A percentile compares a stretch with the other conserved stretches of the same genome.
Conservation (phyloP, 768 basidiomycete genomes). For the Rhizopogon roseolus region DNA sequence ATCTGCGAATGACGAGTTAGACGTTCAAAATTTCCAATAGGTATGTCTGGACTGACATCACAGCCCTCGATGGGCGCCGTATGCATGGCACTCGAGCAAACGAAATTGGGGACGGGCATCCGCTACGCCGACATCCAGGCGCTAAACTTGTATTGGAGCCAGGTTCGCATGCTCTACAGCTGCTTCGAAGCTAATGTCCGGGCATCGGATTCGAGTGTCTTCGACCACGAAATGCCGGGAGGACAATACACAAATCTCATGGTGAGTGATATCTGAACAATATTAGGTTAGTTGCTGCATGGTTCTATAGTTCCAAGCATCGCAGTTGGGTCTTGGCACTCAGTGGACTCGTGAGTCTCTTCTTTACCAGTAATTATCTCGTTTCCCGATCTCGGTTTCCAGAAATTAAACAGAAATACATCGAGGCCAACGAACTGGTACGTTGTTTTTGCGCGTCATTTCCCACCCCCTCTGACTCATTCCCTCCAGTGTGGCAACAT, state of each 20-base stretch:
- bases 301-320: constrained; percentile 84
- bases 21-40: constrained; percentile 31
- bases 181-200: constrained; percentile 99
- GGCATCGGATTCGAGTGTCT: constrained; percentile 95
- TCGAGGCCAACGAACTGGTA: constrained; percentile 94
- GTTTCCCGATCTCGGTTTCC: constrained; percentile 7
- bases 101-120: constrained; percentile 89
- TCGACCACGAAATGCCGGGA: constrained; percentile 99
- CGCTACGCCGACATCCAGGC: constrained; percentile 96
- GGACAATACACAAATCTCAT: constrained; percentile 93
- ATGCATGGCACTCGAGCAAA: constrained; percentile 92
- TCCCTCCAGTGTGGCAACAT: constrained; percentile 83
- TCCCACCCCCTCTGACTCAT: constrained; percentile 1
- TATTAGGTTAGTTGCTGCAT: constrained; percentile 7
- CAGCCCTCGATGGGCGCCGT: constrained; percentile 99
- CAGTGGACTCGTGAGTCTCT: constrained; percentile 77
- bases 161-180: constrained; percentile 89
- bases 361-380: constrained; percentile 7
- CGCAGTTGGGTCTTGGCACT: constrained; percentile 93
- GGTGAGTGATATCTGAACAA: constrained; percentile 38
- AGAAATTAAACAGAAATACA: constrained; percentile 98
- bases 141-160: constrained; percentile 96
- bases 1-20: not conserved
- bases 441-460: constrained; percentile 23
- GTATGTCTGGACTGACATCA: constrained; percentile 97